These are phyloP conservation scores for Beta lomatogona DNA, from an alignment of 179 eudicot genomes.

Conservation along the genomic window DNA sequence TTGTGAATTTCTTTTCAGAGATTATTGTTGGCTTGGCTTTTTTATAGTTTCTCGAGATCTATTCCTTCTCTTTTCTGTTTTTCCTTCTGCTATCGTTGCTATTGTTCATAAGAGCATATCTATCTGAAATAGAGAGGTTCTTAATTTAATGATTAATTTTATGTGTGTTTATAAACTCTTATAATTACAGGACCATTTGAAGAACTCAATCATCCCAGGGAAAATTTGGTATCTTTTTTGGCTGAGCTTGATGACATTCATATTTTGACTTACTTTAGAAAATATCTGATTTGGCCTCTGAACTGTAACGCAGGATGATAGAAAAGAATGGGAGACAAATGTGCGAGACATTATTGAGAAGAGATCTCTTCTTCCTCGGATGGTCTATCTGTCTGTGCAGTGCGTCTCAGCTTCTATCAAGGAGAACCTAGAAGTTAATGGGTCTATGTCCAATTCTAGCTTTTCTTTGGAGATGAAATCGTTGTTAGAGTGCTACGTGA, in stretches of 20 bases:
- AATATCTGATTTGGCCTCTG: slow-evolving; percentile 18
- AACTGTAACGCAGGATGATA: slow-evolving; percentile 47
- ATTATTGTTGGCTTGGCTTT: background rate
- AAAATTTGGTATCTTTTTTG: slow-evolving; percentile 47
- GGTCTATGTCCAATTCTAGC: slow-evolving; percentile 47
- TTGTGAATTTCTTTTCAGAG: background rate
- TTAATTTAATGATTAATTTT: background rate
- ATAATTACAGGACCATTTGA: slow-evolving; percentile 72
- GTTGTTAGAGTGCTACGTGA: slow-evolving; percentile 66
- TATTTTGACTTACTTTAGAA: background rate
- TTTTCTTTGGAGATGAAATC: slow-evolving; percentile 58
- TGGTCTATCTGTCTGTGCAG: slow-evolving; percentile 73
- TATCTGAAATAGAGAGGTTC: background rate
- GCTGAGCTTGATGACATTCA: background rate
- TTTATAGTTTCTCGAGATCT: background rate
- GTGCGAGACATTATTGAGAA: slow-evolving; percentile 50
- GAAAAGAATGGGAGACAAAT: slow-evolving; percentile 52
- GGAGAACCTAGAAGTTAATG: slow-evolving; percentile 61
- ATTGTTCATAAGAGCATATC: background rate
- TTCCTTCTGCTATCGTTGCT: background rate
- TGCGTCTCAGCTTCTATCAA: slow-evolving; percentile 71
- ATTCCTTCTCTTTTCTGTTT: background rate
- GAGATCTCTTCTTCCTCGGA: slow-evolving; percentile 81
- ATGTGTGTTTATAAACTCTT: background rate
- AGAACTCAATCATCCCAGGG: slow-evolving; percentile 55